These are phyloP conservation scores for Hydnomerulius pinastri DNA, from an alignment of 768 basidiomycete species.

Conservation along the genomic window DNA sequence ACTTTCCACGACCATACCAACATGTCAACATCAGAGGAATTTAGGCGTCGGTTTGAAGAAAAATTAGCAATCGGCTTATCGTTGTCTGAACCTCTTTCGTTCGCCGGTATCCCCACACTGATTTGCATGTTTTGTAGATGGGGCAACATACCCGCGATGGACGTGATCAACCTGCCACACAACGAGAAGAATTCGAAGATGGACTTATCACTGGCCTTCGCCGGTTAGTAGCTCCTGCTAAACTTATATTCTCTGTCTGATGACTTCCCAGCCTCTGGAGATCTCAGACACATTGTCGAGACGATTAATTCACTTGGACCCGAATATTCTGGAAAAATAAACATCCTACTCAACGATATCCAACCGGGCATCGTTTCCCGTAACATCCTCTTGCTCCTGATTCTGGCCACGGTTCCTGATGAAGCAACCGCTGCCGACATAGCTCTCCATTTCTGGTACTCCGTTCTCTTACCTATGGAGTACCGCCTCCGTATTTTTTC, in stretches of 20 bases:
- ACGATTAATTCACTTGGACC: conserved; percentile 45
- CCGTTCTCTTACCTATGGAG: conserved; percentile 39
- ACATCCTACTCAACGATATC: conserved; percentile 45
- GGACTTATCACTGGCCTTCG: conserved; percentile 27
- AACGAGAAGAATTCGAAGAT: conserved; percentile 19
- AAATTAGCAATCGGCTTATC: conserved; percentile 28
- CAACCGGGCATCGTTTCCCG: conserved; percentile 33
- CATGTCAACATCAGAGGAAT: conserved; percentile 10
- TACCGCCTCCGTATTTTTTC: conserved; percentile 27
- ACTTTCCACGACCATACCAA: conserved; percentile 12
- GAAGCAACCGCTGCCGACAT: conserved; percentile 39
- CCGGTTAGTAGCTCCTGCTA: conserved; percentile 14
- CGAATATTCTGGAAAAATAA: conserved; percentile 41
- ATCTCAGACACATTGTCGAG: conserved; percentile 44
- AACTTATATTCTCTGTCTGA: background rate
- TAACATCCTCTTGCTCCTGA: conserved; percentile 43
- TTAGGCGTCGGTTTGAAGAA: conserved; percentile 17
- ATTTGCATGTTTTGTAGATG: conserved; percentile 16
- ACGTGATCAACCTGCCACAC: conserved; percentile 29
- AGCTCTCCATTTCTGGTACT: conserved; percentile 53
- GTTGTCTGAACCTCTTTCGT: conserved; percentile 16
- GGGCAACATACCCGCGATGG: conserved; percentile 39
- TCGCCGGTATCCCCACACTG: background rate
- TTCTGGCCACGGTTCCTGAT: conserved; percentile 40
- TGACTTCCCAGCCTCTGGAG: conserved; percentile 45